Percentiles rank a stretch among this genome's conserved stretches.
These are phyloP conservation scores for Aspergillus heteromorphus DNA, from an alignment of 495 filamentous ascomycete genomes.

Conservation along the genomic window DNA sequence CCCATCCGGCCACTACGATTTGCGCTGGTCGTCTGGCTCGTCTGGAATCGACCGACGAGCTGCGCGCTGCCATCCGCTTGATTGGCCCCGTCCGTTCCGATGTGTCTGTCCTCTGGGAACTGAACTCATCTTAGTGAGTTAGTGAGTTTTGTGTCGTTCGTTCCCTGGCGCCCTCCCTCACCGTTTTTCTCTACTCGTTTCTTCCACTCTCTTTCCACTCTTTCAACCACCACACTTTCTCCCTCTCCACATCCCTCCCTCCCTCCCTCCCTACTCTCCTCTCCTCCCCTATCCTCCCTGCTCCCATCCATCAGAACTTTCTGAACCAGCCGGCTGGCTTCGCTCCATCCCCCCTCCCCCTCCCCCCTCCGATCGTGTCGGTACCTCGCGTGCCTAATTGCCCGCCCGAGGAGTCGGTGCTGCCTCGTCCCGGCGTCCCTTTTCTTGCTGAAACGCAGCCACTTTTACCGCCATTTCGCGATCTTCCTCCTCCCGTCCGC, in stretches of 20 bases:
- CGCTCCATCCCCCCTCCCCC: slow-evolving; percentile 12
- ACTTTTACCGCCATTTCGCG: slow-evolving; percentile 1
- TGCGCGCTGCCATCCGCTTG: slow-evolving; percentile 7
- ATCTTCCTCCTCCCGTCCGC: background rate
- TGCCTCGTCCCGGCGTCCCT: too few relatives aligned
- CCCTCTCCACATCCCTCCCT: slow-evolving; percentile 1
- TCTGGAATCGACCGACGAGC: slow-evolving; percentile 6
- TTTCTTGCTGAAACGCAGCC: background rate
- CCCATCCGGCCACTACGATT: slow-evolving; percentile 7
- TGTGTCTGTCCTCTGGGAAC: slow-evolving; percentile 8
- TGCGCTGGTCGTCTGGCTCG: too few relatives aligned
- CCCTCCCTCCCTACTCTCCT: background rate
- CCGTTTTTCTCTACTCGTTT: slow-evolving; percentile 15
- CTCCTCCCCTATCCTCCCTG: background rate
- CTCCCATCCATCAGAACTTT: background rate
- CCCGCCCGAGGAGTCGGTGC: too few relatives aligned
- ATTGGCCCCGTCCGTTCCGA: slow-evolving; percentile 9
- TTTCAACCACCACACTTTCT: background rate
- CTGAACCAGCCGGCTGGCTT: background rate
- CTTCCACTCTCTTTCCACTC: slow-evolving; percentile 9
- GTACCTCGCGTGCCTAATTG: too few relatives aligned
- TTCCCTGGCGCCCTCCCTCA: slow-evolving; percentile 14
- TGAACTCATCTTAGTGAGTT: too few relatives aligned
- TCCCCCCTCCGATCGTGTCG: slow-evolving; percentile 8
- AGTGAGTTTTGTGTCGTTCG: slow-evolving; percentile 7